Conservation (phyloP, 805 yeast genomes). For the Priceomyces castillae region DNA sequence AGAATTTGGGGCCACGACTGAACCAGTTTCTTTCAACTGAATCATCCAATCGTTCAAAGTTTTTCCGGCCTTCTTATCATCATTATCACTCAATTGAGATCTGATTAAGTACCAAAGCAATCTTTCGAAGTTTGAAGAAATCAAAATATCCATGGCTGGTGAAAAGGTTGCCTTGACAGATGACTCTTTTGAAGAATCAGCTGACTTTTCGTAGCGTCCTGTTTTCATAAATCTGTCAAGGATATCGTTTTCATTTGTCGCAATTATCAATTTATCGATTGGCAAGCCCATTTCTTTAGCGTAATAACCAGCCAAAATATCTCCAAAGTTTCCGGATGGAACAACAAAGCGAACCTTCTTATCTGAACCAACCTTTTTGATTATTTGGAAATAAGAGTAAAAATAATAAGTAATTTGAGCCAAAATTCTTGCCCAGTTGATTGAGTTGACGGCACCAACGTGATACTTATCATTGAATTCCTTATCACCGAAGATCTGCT, state of each 20-base stretch:
- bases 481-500: constrained; percentile 84
- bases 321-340: constrained; percentile 98
- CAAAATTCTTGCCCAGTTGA: constrained; percentile 98
- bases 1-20: constrained; percentile 64
- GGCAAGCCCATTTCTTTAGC: constrained; percentile 97
- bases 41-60: constrained; percentile 73
- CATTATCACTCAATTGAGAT: constrained; percentile 53
- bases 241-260: constrained; percentile 94
- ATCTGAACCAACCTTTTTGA: constrained; percentile 29
- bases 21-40: constrained; percentile 71
- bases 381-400: constrained; percentile 79
- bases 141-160: constrained; percentile 98
- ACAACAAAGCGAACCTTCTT: constrained; percentile 77
- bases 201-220: constrained; percentile 77
- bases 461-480: constrained; percentile 88
- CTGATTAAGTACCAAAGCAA: constrained; percentile 91
- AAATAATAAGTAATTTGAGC: constrained; percentile 98
- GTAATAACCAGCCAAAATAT: constrained; percentile 92
- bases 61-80: constrained; percentile 68
- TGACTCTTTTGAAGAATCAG: constrained; percentile 35
- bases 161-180: constrained; percentile 86
- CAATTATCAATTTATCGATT: constrained; percentile 78
- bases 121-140: constrained; percentile 95
- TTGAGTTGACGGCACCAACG: constrained; percentile 96
- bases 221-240: constrained; percentile 87